Evolutionary conservation across 192 early-diverging fungal genomes (phyloP), one percentile per base, ranked within the genome.

Genomic region (Backusella tuberculispora): DNA sequence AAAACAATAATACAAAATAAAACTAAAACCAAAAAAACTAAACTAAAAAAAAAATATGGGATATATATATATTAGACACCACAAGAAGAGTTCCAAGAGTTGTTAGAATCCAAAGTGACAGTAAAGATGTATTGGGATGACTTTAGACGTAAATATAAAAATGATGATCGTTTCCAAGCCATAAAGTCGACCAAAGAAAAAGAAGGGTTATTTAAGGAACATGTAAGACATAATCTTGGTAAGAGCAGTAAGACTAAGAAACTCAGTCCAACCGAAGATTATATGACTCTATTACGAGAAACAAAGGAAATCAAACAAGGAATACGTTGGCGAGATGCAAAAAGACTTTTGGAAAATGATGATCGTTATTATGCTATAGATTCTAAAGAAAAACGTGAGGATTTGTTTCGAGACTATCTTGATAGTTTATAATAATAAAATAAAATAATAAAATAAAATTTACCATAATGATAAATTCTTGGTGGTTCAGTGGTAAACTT

Each of bases 271-370:
- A 82, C 87, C 77, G 72, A 81, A 56, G 85, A 85, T 24, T 95
- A 91, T 72, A 83, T 82, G 38, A 81, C 81, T n/a, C 72, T 94
- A 45, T 76, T 94, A 46, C 70, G 71, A 47, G 88, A 88, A 50
- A 89, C 85, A 34, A 82, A 77, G 38, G 90, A 86, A 37, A 85
- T 93, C 71, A 73, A 76, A 53, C 47, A 74, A 19, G 84, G 86
- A 13, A 89, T 90, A 8, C 83, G 85, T 24, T 95, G 92, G 92
- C 81, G 88, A 48, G 88, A 90, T 77, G 81, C 89, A 34, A 90
- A 91, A 76, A 80, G 78, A 14, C 63, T 87, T n/a, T 86, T 95
- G 67, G 88, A 95, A 56, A 69, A 85, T 0, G 92, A 95, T 71
- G 74, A 80, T 43, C 80, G 92, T 12, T 94, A 91, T 73, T 80